These are phyloP conservation scores for Aspergillus egyptiacus DNA, from an alignment of 495 filamentous ascomycete genomes.

Conservation along the genomic window DNA sequence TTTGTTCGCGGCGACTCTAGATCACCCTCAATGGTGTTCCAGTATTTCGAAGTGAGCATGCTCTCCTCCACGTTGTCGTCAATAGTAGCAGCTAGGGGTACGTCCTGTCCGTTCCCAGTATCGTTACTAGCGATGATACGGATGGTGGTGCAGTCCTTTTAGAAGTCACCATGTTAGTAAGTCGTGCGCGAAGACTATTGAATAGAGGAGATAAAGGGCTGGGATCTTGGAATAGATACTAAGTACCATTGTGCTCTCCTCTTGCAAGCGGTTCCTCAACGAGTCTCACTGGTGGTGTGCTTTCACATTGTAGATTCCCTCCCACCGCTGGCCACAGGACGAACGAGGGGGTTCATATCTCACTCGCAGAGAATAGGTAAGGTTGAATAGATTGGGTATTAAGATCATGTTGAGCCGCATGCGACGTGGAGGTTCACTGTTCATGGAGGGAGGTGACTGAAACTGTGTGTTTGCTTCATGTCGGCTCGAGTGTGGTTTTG, in stretches of 20 bases:
- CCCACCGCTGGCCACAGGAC: neutral
- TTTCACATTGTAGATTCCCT: neutral
- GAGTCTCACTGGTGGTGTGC: neutral
- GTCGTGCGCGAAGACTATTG: neutral
- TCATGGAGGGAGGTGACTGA: conserved; percentile 1
- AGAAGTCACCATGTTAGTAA: neutral
- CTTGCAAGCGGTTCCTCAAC: neutral
- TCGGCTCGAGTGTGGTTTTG: neutral
- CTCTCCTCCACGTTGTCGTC: neutral
- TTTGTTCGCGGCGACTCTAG: neutral
- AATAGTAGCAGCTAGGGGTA: neutral
- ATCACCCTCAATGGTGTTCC: neutral
- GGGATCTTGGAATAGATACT: too few species aligned
- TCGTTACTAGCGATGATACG: neutral
- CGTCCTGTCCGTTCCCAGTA: neutral
- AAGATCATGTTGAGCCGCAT: conserved; percentile 4
- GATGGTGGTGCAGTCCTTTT: neutral
- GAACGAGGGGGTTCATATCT: neutral
- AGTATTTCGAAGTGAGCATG: neutral
- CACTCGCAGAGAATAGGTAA: neutral
- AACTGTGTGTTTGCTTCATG: neutral
- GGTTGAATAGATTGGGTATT: neutral
- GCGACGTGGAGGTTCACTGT: neutral
- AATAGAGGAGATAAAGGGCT: too few species aligned
- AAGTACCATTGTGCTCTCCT: too few species aligned